Evolutionary conservation across 2,329 filamentous ascomycete species (phyloP).

Genomic region (Aspergillus viridinutans): DNA sequence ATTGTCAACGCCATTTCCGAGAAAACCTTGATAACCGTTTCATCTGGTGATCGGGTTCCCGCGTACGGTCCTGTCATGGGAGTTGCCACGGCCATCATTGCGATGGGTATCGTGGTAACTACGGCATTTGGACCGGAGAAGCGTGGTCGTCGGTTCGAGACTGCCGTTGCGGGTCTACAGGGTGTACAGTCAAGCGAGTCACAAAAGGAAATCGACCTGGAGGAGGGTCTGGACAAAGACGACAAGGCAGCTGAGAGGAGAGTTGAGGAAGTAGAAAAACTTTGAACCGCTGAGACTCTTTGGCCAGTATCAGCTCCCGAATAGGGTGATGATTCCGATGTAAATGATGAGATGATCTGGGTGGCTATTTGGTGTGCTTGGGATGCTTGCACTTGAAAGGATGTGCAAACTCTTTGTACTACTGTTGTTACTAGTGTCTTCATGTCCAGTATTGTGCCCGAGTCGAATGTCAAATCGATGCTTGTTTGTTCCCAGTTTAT

Average conservation of each 20-base stretch:
- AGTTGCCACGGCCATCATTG: conserved; percentile 72
- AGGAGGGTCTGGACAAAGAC: conserved; percentile 12
- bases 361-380: neutral
- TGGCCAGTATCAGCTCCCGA: neutral
- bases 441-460: no score
- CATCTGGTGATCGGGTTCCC: conserved; percentile 55
- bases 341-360: neutral
- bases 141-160: conserved; percentile 66
- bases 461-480: no score
- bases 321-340: neutral
- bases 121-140: conserved; percentile 70
- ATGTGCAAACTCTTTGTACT: neutral
- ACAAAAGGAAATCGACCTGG: conserved; percentile 18
- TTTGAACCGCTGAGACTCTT: neutral
- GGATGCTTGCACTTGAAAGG: neutral
- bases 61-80: conserved; percentile 74
- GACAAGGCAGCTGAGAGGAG: conserved; percentile 20
- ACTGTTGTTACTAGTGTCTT: neutral
- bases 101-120: conserved; percentile 63
- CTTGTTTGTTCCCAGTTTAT: no score
- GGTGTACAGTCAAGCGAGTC: conserved; percentile 24
- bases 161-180: conserved; percentile 45
- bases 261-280: conserved; percentile 18
- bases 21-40: conserved; percentile 52
- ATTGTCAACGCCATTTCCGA: conserved; percentile 74